Evolutionary conservation across 306 rosid genomes (phyloP), one percentile per base, ranked within the genome.

Genomic region (Begonia masoniana): DNA sequence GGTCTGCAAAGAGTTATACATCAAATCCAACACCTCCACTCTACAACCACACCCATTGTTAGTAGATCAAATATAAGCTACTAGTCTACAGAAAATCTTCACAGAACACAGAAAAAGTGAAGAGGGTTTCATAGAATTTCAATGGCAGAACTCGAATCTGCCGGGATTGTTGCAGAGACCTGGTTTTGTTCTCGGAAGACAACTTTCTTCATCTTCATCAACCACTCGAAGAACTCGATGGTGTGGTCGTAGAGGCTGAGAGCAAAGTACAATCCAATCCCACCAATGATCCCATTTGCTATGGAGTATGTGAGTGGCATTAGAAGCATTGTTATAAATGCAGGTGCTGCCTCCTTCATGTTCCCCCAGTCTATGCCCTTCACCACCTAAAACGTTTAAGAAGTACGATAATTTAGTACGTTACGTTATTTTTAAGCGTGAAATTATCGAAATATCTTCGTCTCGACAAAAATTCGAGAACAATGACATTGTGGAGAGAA

Each of bases 221-320:
- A n/a, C 97, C 97, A 83, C 53, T 60, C 62, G 10, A 67, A 13
- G 19, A 24, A 15, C 10, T 64, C 59, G 13, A 67, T 50, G 43
- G 67, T 47, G 48, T 68, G 58, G 35, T 91, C 94, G 62, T 73
- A 85, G 6, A 85, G 56, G 50, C 77, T 66, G 41, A 91, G 84
- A 67, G 81, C 96, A 54, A 75, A 23, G 51, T 77, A 70, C 13
- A 86, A 64, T 16, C 99, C 99, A 62, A 86, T 74, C 65, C 99
- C 96, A 16, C 64, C 93, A 54, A 91, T 71, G 26, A 91, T 81
- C 65, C 99, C 99, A 67, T 83, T 77, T 11, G 96, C 76, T 41
- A 91, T 91, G 49, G 99, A 91, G 50, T 81, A 91, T 11, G 96
- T 91, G 1, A 86, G 71, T 19, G 99, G 99, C 99, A 91, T 91